Percentiles rank a stretch among this genome's conserved stretches.
These are phyloP conservation scores for Scheffersomyces illinoinensis DNA, from an alignment of 1,139 yeast genomes.

Conservation along the genomic window DNA sequence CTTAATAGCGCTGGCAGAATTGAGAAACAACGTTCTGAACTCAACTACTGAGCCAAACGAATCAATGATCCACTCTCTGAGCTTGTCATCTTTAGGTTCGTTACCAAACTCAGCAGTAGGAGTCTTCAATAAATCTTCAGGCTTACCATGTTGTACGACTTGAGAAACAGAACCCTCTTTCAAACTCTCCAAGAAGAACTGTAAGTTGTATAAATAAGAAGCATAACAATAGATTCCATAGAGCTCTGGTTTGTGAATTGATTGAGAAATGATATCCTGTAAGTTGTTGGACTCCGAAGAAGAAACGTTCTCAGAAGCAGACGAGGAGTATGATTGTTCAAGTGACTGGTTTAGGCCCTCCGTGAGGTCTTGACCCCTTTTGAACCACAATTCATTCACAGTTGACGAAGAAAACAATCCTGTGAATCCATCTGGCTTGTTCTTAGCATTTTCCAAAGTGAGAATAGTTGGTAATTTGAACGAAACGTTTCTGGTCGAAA, in stretches of 20 bases:
- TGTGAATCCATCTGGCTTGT: slow-evolving; percentile 38
- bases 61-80: slow-evolving; percentile 46
- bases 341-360: slow-evolving; percentile 46
- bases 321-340: slow-evolving; percentile 20
- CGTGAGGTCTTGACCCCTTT: slow-evolving; percentile 50
- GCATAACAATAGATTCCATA: slow-evolving; percentile 56
- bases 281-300: slow-evolving; percentile 18
- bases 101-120: slow-evolving; percentile 38
- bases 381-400: slow-evolving; percentile 59
- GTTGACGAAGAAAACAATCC: slow-evolving; percentile 59
- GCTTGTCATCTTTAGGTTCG: slow-evolving; percentile 38
- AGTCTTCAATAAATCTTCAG: slow-evolving; percentile 40
- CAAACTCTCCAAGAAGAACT: slow-evolving; percentile 58
- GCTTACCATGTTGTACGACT: slow-evolving; percentile 20
- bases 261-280: slow-evolving; percentile 37
- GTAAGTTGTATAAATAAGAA: slow-evolving; percentile 58
- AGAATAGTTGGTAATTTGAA: slow-evolving; percentile 32
- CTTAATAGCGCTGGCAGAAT: slow-evolving; percentile 62
- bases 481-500: slow-evolving; percentile 19
- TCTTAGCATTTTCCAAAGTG: slow-evolving; percentile 33
- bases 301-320: slow-evolving; percentile 4
- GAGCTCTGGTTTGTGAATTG: slow-evolving; percentile 50
- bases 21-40: slow-evolving; percentile 61
- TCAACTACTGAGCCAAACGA: slow-evolving; percentile 72
- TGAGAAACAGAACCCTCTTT: slow-evolving; percentile 23